Base-by-base conservation (phyloP, 2,329 filamentous ascomycete genomes). In the Diaporthe humulicola region DNA sequence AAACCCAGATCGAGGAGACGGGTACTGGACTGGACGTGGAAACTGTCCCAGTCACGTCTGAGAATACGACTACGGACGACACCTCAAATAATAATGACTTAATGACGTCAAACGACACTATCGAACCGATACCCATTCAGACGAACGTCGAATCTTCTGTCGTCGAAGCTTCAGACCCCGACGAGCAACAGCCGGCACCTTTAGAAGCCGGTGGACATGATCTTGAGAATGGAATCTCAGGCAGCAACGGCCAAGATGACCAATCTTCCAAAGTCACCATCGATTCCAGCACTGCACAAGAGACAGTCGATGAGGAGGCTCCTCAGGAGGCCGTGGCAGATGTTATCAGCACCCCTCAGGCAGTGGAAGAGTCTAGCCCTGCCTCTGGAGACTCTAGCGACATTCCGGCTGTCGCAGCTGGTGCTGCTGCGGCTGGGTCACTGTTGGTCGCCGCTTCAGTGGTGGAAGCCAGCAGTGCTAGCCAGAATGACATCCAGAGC, bases 351-450 rank as follows among this genome's bases (percentile, higher is more conserved):
- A 28, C 22, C 17, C 40, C 56, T 17, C 66, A 71, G 12, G 22
- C 22, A 30, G 28, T 56, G 3, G 61, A 33, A 33, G 36, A 66
- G n/a, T 17, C 40, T 25, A n/a, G 66, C 17, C 4, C 60, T 57
- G 25, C 4, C 28, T 58, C 38, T 19, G 61, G n/a, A 7, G 54
- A 30, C 45, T 72, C 57, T 9, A 45, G 9, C 33, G 38, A 73
- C 28, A n/a, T 58, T 4, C 19, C 45, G 64, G 69, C 45, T 54
- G 17, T 48, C 22, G 61, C 17, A 52, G 61, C 36, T 52, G 72
- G 30, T 25, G 52, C 67, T 12, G 15, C 69, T 22, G 72, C 60
- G 40, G 67, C 74, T 48, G 69, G 61, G 2, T 73, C 72, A 52
- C 30, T 72, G 10, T 38, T 74, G 61, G 56, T 56, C 36, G 48